phyloP scores from a whole-genome alignment of 768 basidiomycete genomes.

The Hygrocybe punicea region DNA sequence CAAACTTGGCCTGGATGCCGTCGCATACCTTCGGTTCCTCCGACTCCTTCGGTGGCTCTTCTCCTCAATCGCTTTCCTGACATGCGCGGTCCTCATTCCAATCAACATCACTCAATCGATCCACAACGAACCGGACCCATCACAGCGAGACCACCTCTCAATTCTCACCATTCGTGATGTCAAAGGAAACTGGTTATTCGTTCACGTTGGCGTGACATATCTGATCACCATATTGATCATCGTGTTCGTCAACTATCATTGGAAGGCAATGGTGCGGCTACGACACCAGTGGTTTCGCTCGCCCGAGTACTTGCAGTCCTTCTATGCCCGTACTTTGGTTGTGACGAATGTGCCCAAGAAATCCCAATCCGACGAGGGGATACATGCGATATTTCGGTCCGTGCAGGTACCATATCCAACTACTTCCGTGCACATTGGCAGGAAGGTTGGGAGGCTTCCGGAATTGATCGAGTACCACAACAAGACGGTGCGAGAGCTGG shows the following conservation, averaged over 20 bases:
- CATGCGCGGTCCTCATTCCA: conserved; percentile 76
- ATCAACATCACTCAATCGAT: conserved; percentile 81
- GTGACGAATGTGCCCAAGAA: conserved; percentile 77
- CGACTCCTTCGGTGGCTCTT: conserved; percentile 80
- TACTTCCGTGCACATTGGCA: conserved; percentile 84
- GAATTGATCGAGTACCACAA: conserved; percentile 92
- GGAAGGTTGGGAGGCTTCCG: conserved; percentile 83
- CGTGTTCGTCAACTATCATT: conserved; percentile 68
- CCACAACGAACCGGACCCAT: conserved; percentile 54
- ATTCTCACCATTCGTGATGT: conserved; percentile 89
- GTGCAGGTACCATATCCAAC: conserved; percentile 85
- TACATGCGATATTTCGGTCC: conserved; percentile 69
- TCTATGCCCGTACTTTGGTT: conserved; percentile 91
- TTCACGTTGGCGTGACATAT: conserved; percentile 82
- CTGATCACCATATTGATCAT: conserved; percentile 73
- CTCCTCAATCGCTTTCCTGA: conserved; percentile 55
- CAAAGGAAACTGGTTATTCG: conserved; percentile 66
- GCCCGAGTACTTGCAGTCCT: conserved; percentile 81
- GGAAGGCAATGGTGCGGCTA: conserved; percentile 73
- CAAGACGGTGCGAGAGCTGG: conserved; percentile 88
- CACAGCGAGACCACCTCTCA: conserved; percentile 51
- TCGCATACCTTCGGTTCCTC: conserved; percentile 86
- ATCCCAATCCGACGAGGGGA: conserved; percentile 79
- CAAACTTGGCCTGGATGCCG: conserved; percentile 89
- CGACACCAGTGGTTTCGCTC: conserved; percentile 87